phyloP scores from a whole-genome alignment of 2,329 filamentous ascomycete species.

The Paracorniculantispora psalliotae region DNA sequence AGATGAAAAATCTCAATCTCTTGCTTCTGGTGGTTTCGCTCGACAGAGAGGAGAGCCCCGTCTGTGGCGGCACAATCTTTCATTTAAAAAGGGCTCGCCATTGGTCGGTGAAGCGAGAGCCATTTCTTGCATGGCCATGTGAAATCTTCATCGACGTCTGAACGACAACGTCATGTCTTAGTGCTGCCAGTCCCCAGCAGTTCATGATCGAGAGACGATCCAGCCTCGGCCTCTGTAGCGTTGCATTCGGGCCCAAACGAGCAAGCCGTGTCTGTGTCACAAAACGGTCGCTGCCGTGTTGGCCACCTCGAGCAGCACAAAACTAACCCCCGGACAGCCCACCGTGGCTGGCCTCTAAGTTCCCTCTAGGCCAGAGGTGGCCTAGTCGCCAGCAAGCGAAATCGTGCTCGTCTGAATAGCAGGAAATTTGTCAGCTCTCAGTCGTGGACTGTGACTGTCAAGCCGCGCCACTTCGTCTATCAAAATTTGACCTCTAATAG shows the following conservation, averaged over 20 bases:
- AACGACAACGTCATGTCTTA: neutral
- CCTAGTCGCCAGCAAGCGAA: neutral
- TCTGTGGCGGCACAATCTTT: no score
- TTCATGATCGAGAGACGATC: neutral
- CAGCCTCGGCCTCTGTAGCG: neutral
- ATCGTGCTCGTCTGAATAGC: no score
- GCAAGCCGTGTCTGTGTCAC: neutral
- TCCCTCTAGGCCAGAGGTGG: no score
- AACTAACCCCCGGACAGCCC: neutral
- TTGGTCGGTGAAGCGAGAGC: neutral
- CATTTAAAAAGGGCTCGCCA: neutral
- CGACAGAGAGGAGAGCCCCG: no score
- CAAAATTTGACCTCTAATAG: neutral
- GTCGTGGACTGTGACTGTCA: no score
- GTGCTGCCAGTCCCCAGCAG: neutral
- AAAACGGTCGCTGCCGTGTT: neutral
- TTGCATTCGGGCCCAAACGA: neutral
- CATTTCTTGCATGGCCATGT: no score
- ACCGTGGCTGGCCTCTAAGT: neutral
- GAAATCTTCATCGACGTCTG: no score
- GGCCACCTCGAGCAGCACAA: neutral
- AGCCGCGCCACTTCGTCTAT: neutral
- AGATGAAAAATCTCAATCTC: no score
- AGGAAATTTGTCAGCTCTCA: no score
- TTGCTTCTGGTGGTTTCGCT: no score